Evolutionary conservation across 2,329 filamentous ascomycete genomes (phyloP).

Genomic region (Scedosporium minutisporum): DNA sequence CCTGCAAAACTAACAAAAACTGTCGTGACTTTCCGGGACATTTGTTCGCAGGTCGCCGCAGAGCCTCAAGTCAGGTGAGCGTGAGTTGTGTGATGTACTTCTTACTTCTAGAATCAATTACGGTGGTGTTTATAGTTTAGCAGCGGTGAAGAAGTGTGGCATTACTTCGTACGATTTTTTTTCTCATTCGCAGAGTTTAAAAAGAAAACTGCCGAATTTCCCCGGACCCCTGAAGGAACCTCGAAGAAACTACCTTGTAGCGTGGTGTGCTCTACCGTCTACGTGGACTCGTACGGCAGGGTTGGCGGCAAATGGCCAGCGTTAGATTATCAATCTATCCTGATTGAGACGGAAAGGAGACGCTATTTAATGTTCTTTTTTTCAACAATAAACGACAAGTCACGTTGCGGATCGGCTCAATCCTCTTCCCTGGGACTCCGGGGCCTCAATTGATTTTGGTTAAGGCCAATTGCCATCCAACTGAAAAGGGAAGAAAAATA

Average conservation of each 20-base stretch:
- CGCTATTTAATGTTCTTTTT: background rate
- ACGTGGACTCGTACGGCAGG: background rate
- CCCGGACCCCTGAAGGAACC: background rate
- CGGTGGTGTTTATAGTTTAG: background rate
- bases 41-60: background rate
- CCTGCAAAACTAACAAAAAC: background rate
- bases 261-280: background rate
- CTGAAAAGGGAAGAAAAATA: background rate
- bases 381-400: background rate
- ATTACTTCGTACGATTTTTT: background rate
- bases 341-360: background rate
- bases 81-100: background rate
- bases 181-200: background rate
- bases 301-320: background rate
- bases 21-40: too few relatives aligned
- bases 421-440: too few relatives aligned
- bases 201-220: background rate
- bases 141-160: background rate
- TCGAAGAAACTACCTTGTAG: background rate
- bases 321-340: conserved; percentile 1
- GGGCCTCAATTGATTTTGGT: too few relatives aligned
- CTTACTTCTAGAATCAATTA: too few relatives aligned
- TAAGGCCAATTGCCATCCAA: too few relatives aligned
- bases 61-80: background rate
- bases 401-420: background rate